Percentiles rank a stretch among this genome's conserved stretches.
Conservation (phyloP, 805 yeast species). For the Nakazawaea molendinolei region DNA sequence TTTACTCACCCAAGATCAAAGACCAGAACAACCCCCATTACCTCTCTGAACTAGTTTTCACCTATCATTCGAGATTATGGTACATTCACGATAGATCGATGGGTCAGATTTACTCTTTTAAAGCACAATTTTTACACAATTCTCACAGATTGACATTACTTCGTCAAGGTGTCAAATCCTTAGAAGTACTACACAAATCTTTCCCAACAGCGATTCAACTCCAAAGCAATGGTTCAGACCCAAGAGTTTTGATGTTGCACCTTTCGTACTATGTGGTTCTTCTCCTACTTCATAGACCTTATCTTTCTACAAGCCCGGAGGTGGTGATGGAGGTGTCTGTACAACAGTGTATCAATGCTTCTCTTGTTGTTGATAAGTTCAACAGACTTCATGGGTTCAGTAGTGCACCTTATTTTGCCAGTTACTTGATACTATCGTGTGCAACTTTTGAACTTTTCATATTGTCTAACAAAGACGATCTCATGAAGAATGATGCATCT, state of each 20-base stretch:
- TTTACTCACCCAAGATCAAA: slow-evolving; percentile 17
- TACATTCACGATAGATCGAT: slow-evolving; percentile 24
- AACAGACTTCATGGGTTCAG: slow-evolving; percentile 15
- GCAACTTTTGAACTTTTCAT: slow-evolving; percentile 27
- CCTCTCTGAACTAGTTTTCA: slow-evolving; percentile 20
- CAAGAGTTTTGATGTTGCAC: slow-evolving; percentile 21
- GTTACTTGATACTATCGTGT: slow-evolving; percentile 25
- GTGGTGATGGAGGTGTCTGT: slow-evolving; percentile 20
- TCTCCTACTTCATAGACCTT: slow-evolving; percentile 24
- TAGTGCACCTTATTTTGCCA: slow-evolving; percentile 24
- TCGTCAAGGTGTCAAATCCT: slow-evolving; percentile 22
- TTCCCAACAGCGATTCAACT: slow-evolving; percentile 18
- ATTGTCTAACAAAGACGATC: slow-evolving; percentile 19
- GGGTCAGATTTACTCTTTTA: slow-evolving; percentile 28
- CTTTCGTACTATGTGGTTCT: slow-evolving; percentile 23
- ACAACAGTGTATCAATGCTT: slow-evolving; percentile 20
- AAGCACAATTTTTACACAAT: slow-evolving; percentile 25
- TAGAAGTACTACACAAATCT: slow-evolving; percentile 18
- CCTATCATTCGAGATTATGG: slow-evolving; percentile 26
- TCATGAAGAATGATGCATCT: slow-evolving; percentile 16
- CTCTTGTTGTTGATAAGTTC: slow-evolving; percentile 16
- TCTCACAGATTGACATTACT: slow-evolving; percentile 25
- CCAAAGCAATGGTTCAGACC: slow-evolving; percentile 15
- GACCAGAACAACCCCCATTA: slow-evolving; percentile 7
- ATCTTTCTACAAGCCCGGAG: slow-evolving; percentile 23